Base-by-base conservation (phyloP, 805 yeast species). In the Wickerhamiella parazyma region DNA sequence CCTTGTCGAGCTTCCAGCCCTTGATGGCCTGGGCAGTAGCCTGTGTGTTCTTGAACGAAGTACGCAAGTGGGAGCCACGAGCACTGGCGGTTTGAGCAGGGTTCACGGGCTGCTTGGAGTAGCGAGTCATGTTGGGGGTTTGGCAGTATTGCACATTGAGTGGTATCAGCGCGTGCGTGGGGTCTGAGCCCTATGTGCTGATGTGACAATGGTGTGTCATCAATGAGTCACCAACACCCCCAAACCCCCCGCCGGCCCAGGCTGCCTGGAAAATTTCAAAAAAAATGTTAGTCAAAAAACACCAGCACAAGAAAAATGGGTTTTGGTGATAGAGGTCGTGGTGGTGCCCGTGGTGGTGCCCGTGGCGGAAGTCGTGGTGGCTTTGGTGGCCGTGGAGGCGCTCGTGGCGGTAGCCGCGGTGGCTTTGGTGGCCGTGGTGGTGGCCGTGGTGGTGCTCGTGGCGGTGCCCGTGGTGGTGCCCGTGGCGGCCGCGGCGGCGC, bases 21-120 rank as follows among this genome's bases (percentile, higher is more conserved):
- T 75, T 78, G 72, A 91, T 78, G 69, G 98, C 95, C 74, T 83
- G 95, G 63, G 93, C 96, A 59, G 97, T 81, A 74, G 89, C 98
- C 72, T 95, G 85, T 75, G 98, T 91, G 89, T 91, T 91, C 87
- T 91, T 91, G 95, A 71, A 91, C 58, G 98, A 91, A 61, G 85
- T 95, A 75, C 99, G 89, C 71, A 91, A 78, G 87, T 86, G 87
- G 50, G 97, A 84, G 68, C 97, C 97, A 72, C 97, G 93, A 67
- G 98, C 94, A 67, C 95, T 81, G 66, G 96, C 97, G 63, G 95
- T 82, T 77, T 86, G 85, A 69, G 95, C 91, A 75, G 98, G 96
- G 87, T 91, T 87, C 65, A 94, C 86, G 69, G 98, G 85, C 66
- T 85, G 79, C 71, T 94, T 91, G 77, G 87, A 94, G 97, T 91